Evolutionary conservation across 2,329 filamentous ascomycete species (phyloP).

Genomic region (Trichoderma sp.): DNA sequence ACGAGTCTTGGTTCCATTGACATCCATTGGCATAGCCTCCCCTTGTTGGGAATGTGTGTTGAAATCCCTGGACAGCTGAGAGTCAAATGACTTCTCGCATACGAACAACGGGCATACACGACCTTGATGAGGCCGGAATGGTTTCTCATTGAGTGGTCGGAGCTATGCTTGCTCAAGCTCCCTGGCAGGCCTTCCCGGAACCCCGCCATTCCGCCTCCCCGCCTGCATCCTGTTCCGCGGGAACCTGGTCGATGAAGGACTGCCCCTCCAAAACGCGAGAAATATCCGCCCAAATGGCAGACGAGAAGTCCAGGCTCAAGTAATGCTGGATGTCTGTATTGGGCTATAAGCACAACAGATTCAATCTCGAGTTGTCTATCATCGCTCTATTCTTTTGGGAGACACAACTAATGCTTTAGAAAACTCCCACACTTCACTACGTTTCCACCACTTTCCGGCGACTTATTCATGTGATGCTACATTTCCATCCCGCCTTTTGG

Average conservation of each 20-base stretch:
- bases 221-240: neutral
- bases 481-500: neutral
- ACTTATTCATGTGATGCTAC: neutral
- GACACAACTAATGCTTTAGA: neutral
- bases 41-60: neutral
- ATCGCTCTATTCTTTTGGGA: neutral
- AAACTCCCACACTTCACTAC: neutral
- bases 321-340: neutral
- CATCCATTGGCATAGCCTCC: neutral
- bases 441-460: neutral
- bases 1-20: neutral
- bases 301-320: neutral
- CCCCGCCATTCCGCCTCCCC: constrained; percentile 13
- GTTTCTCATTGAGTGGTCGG: neutral
- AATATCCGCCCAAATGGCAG: neutral
- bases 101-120: neutral
- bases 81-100: constrained; percentile 11
- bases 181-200: neutral
- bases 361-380: neutral
- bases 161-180: constrained; percentile 14
- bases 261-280: constrained; percentile 2
- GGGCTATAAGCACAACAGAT: neutral
- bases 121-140: neutral
- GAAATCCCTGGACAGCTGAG: neutral
- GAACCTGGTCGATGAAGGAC: neutral